phyloP scores from a whole-genome alignment of 2,329 filamentous ascomycete species.

The Teratosphaeria destructans region DNA sequence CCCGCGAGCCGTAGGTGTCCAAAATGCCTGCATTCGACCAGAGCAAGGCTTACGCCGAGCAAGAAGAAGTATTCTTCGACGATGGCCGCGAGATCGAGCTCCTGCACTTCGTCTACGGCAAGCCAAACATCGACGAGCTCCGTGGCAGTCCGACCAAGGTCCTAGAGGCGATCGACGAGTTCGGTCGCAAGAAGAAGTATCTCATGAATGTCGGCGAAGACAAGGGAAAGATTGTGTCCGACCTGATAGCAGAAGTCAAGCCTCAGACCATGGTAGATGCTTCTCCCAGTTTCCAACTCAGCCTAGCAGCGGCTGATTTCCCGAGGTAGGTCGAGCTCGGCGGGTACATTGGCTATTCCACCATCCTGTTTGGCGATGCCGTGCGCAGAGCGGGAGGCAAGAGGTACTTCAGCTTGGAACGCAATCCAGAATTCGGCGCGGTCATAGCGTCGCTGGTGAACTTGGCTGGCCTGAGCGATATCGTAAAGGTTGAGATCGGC shows the following conservation, averaged over 20 bases:
- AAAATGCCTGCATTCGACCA: conserved; percentile 27
- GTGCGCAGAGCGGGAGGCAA: conserved; percentile 53
- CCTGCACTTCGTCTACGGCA: conserved; percentile 56
- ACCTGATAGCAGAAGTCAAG: conserved; percentile 56
- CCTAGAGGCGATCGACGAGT: conserved; percentile 61
- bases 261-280: conserved; percentile 51
- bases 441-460: conserved; percentile 60
- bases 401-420: conserved; percentile 61
- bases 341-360: conserved; percentile 73
- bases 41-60: conserved; percentile 37
- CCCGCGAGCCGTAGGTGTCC: neutral
- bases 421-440: conserved; percentile 62
- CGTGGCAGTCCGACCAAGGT: conserved; percentile 54
- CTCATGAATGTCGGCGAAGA: conserved; percentile 72
- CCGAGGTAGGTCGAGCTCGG: conserved; percentile 56
- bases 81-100: conserved; percentile 67
- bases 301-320: conserved; percentile 11
- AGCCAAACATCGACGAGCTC: conserved; percentile 51
- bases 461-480: conserved; percentile 59
- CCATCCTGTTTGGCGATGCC: conserved; percentile 61
- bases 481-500: conserved; percentile 62
- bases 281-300: neutral
- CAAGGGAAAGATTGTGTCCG: conserved; percentile 61
- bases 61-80: conserved; percentile 43
- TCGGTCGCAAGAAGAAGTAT: conserved; percentile 53